Conservation (phyloP, 257 asterid species). For the Nemophila menziesii region DNA sequence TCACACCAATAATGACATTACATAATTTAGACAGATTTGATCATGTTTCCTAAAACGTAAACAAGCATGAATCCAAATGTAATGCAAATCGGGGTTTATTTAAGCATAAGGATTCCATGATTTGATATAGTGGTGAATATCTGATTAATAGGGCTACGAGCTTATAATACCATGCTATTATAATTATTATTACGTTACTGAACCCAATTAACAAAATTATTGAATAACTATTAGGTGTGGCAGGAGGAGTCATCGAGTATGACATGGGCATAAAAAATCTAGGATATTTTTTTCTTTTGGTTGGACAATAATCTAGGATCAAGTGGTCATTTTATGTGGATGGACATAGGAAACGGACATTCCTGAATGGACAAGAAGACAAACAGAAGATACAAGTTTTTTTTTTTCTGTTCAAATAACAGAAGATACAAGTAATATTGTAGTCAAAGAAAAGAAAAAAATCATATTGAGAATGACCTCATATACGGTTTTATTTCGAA, state of each 20-base stretch:
- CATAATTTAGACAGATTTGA: conserved; percentile 5
- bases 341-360: conserved; percentile 8
- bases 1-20: background rate
- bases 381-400: conserved; percentile 15
- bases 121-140: conserved; percentile 13
- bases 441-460: too few species aligned
- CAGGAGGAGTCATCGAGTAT: conserved; percentile 10
- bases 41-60: conserved; percentile 10
- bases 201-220: conserved; percentile 1
- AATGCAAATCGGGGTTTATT: conserved; percentile 13
- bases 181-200: conserved; percentile 13
- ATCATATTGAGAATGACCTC: too few species aligned
- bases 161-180: conserved; percentile 1
- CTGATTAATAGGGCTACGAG: conserved; percentile 1
- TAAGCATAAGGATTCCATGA: conserved; percentile 19
- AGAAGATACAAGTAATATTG: too few species aligned
- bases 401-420: too few species aligned
- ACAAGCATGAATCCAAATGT: conserved; percentile 5
- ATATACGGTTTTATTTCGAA: too few species aligned
- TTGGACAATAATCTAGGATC: too few species aligned
- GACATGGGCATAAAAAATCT: conserved; percentile 5
- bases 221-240: conserved; percentile 8
- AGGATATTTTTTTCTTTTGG: too few species aligned
- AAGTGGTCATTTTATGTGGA: conserved; percentile 12
- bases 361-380: conserved; percentile 8